A percentile compares a stretch with the other conserved stretches of the same genome.
Evolutionary conservation across 1,284 basidiomycete genomes (phyloP).

Genomic region (Mixia osmundae): DNA sequence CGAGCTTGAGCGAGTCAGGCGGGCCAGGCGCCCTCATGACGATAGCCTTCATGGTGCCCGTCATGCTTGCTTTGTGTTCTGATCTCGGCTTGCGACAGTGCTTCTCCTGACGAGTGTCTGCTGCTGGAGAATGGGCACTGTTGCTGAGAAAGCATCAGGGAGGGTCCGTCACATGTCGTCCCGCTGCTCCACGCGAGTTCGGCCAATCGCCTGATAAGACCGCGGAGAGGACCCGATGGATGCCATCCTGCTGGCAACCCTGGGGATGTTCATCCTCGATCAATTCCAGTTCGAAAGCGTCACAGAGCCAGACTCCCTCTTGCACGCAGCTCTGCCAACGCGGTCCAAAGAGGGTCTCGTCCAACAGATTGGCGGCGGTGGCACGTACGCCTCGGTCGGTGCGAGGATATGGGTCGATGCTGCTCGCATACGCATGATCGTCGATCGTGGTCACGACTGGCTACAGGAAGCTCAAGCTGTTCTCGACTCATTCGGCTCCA

Average conservation of each 20-base stretch:
- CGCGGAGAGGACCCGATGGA: too few species aligned
- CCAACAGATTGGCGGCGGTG: slow-evolving; percentile 65
- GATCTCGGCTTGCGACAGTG: too few species aligned
- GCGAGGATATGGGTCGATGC: slow-evolving; percentile 54
- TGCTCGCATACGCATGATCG: slow-evolving; percentile 44
- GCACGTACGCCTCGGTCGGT: slow-evolving; percentile 39
- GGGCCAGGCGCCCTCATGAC: slow-evolving; percentile 2
- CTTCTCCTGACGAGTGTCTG: too few species aligned
- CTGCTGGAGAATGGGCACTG: too few species aligned
- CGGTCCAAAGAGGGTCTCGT: not conserved
- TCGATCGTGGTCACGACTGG: slow-evolving; percentile 64
- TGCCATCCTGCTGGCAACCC: slow-evolving; percentile 10
- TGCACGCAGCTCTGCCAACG: not conserved
- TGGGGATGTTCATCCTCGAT: slow-evolving; percentile 77
- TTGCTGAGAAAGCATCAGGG: too few species aligned
- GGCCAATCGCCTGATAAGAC: too few species aligned
- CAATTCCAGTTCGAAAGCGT: slow-evolving; percentile 41
- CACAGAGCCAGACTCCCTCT: slow-evolving; percentile 8
- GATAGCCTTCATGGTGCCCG: slow-evolving; percentile 4
- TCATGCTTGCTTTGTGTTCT: too few species aligned
- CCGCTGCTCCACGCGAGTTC: too few species aligned
- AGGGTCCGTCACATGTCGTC: too few species aligned
- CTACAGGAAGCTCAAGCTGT: slow-evolving; percentile 32
- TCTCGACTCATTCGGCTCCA: slow-evolving; percentile 37
- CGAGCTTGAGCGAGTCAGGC: slow-evolving; percentile 1